Conservation (phyloP, 192 early-diverging fungal genomes). For the Cladochytrium replicatum region DNA sequence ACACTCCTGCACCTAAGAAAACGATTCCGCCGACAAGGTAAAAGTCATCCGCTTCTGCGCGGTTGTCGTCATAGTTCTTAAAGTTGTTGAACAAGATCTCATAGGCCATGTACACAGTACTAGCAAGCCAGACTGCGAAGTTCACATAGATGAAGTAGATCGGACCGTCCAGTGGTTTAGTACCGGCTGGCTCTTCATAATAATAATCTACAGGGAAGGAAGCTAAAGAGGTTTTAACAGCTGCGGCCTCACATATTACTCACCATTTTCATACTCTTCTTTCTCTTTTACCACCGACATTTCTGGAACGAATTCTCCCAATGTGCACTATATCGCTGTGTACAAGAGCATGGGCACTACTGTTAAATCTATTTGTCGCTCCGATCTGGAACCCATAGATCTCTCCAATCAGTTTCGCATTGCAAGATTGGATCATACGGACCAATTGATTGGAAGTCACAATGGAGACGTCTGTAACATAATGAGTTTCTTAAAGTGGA, state of each 20-base stretch:
- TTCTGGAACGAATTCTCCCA: conserved; percentile 9
- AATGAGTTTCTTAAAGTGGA: no score
- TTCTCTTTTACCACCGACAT: no score
- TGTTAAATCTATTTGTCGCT: no score
- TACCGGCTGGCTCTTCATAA: neutral
- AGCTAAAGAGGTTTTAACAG: neutral
- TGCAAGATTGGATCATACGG: no score
- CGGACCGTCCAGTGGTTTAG: neutral
- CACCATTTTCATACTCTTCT: no score
- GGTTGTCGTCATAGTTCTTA: conserved; percentile 8
- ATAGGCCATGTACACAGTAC: neutral
- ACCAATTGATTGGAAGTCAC: no score
- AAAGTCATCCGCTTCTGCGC: conserved; percentile 15
- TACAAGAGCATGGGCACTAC: no score
- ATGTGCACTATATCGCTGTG: conserved; percentile 2
- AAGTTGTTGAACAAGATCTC: conserved; percentile 9
- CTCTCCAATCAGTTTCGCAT: no score
- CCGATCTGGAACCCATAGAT: no score
- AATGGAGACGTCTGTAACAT: no score
- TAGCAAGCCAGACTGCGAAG: conserved; percentile 13
- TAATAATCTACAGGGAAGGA: conserved; percentile 4
- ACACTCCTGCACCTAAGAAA: conserved; percentile 13
- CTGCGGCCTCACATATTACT: neutral
- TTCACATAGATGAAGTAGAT: conserved; percentile 15
- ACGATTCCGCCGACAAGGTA: conserved; percentile 12